Base-by-base conservation (phyloP, 2,329 filamentous ascomycete species). In the Paracoccidioides brasiliensis region DNA sequence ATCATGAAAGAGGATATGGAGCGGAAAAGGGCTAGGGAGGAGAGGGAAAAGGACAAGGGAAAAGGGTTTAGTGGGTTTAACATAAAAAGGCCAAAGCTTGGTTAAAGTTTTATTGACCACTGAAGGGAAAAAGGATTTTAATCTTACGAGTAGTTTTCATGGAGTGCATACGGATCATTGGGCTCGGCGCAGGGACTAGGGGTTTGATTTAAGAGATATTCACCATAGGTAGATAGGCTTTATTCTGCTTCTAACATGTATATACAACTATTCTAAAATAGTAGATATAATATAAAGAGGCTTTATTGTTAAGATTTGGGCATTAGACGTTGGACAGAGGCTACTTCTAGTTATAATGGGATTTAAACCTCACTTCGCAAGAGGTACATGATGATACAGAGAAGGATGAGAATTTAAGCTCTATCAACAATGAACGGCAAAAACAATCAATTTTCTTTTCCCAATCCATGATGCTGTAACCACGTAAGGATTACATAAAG, bases 1-100 rank as follows among this genome's bases (percentile, higher is more conserved):
- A 53, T 61, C 4, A 61, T 61, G 48, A 57, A 61, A 44, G 58
- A 55, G 35, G 59, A 61, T 51, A 60, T 60, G 58, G 58, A 61
- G 51, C 54, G 56, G 33, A 61, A 61, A 50, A 52, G 58, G 7
- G 52, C 53, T 28, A 52, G 55, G 32, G 57, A 54, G 22, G 46
- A 32, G 10, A 45, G 33, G 12, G 33, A 30, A 22, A 45, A 51
- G 22, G 22, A 22, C 15, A 51, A 38, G 10, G 4, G 15, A 1
- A 38, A 51, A 22, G 49, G 37, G 28, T 41, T 40, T 41, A 51
- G n/a, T 8, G 50, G 38, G 8, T 43, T 51, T 33, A 53, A 42
- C 50, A 54, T 54, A 37, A 60, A 58, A 33, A 53, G 55, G 14
- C 56, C 57, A 53, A 60, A 53, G 46, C 56, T 59, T 45, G 50